Evolutionary conservation across 2,329 filamentous ascomycete species (phyloP).

Genomic region (Trichoderma atrobrunneum): DNA sequence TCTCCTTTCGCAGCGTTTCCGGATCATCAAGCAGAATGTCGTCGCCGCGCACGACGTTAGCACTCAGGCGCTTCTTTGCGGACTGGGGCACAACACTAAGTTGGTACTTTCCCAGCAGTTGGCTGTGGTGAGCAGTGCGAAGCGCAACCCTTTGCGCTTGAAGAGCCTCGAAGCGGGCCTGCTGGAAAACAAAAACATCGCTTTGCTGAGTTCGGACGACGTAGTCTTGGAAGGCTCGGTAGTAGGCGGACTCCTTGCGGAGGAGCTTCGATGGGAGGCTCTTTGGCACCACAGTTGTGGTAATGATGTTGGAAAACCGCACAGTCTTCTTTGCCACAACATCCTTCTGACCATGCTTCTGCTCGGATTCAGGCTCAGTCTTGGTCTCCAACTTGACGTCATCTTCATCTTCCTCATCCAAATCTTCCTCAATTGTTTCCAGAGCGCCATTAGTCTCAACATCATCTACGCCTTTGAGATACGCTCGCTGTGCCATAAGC

Average conservation of each 20-base stretch:
- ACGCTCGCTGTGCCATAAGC: conserved; percentile 78
- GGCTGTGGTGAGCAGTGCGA: conserved; percentile 69
- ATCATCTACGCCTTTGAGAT: conserved; percentile 65
- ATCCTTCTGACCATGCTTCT: conserved; percentile 23
- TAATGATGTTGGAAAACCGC: conserved; percentile 62
- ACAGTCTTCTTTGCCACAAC: conserved; percentile 66
- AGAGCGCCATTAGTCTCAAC: conserved; percentile 36
- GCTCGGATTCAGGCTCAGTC: conserved; percentile 27
- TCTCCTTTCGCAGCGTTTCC: conserved; percentile 64
- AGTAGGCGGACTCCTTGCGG: conserved; percentile 74
- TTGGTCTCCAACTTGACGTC: conserved; percentile 22
- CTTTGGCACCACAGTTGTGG: conserved; percentile 45
- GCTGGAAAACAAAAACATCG: conserved; percentile 82
- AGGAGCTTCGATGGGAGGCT: conserved; percentile 51
- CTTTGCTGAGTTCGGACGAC: conserved; percentile 61
- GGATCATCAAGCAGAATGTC: conserved; percentile 62
- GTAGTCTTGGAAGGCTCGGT: conserved; percentile 79
- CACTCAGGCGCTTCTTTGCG: conserved; percentile 68
- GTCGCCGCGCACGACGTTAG: conserved; percentile 71
- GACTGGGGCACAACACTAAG: conserved; percentile 66
- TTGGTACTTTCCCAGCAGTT: conserved; percentile 82
- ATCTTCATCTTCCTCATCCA: conserved; percentile 30
- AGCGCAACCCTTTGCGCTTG: conserved; percentile 79
- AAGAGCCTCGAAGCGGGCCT: conserved; percentile 81
- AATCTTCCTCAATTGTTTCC: conserved; percentile 32